These are phyloP conservation scores for Corrigiola litoralis DNA, from an alignment of 179 eudicot species.

Conservation along the genomic window DNA sequence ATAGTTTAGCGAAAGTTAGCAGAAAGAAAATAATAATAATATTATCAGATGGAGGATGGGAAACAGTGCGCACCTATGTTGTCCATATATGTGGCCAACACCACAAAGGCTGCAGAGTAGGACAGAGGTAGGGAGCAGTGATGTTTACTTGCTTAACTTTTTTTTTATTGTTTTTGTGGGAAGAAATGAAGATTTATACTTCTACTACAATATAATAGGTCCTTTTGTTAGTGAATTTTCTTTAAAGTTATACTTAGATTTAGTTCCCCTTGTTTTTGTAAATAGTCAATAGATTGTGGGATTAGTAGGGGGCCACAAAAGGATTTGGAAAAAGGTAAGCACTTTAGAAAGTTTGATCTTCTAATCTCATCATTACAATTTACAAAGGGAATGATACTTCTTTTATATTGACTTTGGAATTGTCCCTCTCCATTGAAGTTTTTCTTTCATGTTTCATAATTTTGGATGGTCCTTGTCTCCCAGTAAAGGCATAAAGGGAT, in stretches of 20 bases:
- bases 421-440: conserved; percentile 9
- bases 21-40: background rate
- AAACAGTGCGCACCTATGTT: conserved; percentile 3
- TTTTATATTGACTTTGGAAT: conserved; percentile 24
- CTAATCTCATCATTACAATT: conserved; percentile 28
- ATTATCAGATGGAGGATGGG: background rate
- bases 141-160: no score
- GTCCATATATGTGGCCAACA: conserved; percentile 9
- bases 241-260: background rate
- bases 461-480: conserved; percentile 20
- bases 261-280: background rate
- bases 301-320: conserved; percentile 4
- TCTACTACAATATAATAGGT: no score
- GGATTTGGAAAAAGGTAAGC: background rate
- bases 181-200: no score
- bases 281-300: background rate
- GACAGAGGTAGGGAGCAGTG: background rate
- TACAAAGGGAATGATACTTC: conserved; percentile 13
- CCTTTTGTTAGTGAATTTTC: no score
- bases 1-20: conserved; percentile 7
- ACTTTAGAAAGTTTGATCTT: conserved; percentile 18
- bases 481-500: conserved; percentile 1
- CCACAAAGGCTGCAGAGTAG: conserved; percentile 12
- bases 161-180: no score
- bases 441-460: conserved; percentile 11